These are phyloP conservation scores for Stentor coeruleus DNA, from an alignment of 73 alveolate species.

Conservation along the genomic window DNA sequence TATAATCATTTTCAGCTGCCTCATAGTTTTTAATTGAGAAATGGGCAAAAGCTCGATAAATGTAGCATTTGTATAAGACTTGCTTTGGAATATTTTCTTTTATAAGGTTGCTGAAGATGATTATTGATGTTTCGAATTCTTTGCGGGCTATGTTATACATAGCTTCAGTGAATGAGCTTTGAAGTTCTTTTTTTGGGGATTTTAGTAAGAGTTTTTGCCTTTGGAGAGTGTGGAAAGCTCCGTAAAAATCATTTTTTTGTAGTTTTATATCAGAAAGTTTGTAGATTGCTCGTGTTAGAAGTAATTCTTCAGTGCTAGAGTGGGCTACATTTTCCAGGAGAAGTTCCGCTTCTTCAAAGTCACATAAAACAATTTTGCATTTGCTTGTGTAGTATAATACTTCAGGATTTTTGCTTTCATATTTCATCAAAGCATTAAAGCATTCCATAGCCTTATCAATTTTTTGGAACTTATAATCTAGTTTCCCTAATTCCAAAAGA, in stretches of 20 bases:
- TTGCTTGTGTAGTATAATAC: not conserved
- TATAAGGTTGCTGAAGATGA: conserved; percentile 15
- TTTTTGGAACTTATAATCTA: too few relatives aligned
- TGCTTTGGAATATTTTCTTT: not conserved
- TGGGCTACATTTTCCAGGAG: not conserved
- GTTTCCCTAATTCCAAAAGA: not conserved
- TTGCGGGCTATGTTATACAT: conserved; percentile 22
- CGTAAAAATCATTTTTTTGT: not conserved
- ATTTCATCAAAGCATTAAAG: not conserved
- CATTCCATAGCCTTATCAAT: not conserved
- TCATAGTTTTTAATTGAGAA: conserved; percentile 19
- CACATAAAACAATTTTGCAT: not conserved
- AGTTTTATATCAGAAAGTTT: not conserved
- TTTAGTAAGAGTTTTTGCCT: not conserved
- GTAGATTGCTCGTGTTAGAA: not conserved
- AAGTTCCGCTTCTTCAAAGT: not conserved
- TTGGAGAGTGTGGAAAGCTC: conserved; percentile 19
- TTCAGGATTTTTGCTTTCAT: not conserved
- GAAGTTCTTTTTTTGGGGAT: not conserved
- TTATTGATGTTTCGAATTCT: conserved; percentile 21
- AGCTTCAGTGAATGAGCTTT: not conserved
- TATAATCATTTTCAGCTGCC: conserved; percentile 21
- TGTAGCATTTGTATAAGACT: not conserved
- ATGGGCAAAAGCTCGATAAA: conserved; percentile 25
- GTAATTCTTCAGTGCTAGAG: not conserved